Evolutionary conservation across 2,329 filamentous ascomycete genomes (phyloP), one percentile per base, ranked within the genome.

Genomic region (Leptosphaerulina australis): DNA sequence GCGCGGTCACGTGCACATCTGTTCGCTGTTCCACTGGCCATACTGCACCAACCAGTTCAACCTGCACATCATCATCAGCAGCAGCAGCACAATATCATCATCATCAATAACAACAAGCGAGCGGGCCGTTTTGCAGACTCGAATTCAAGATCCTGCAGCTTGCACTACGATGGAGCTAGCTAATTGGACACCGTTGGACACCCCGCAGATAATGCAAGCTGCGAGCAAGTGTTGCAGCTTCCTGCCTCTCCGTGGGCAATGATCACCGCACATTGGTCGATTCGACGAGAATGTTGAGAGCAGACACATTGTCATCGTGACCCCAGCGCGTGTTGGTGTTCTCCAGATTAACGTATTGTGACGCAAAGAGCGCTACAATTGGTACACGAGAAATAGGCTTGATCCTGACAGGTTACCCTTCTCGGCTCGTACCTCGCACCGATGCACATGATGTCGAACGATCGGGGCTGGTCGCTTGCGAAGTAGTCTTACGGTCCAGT

Each of bases 171-270:
- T 53, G 34, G 38, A 31, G 44, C 44, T 53, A 53, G 33, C 22
- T 35, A 17, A 39, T 34, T 47, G 44, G 33, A 43, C 43, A 50
- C 55, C 53, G 54, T 59, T 48, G 45, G 40, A 25, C 52, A 54
- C 55, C 53, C 52, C 56, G 57, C 59, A 53, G 49, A 54, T 58
- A 50, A 53, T 10, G 31, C 28, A 47, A 15, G 14, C 35, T 52
- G 56, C 53, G 39, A 41, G 41, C 34, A 38, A 25, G 20, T 36
- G 25, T 56, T 36, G 50, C 36, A 34, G 47, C 54, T 58, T 57
- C 60, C 61, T 64, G 56, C 50, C 43, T 55, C n/a, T 25, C 18
- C 14, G 33, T 38, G 44, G 12, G 41, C 26, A 18, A 46, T 21
- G 26, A 21, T 31, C 31, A 41, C 20, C 36, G 48, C 31, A 37